A percentile compares a stretch with the other conserved stretches of the same genome.
These are phyloP conservation scores for Leccinum uliginosum DNA, from an alignment of 768 basidiomycete species.

Conservation along the genomic window DNA sequence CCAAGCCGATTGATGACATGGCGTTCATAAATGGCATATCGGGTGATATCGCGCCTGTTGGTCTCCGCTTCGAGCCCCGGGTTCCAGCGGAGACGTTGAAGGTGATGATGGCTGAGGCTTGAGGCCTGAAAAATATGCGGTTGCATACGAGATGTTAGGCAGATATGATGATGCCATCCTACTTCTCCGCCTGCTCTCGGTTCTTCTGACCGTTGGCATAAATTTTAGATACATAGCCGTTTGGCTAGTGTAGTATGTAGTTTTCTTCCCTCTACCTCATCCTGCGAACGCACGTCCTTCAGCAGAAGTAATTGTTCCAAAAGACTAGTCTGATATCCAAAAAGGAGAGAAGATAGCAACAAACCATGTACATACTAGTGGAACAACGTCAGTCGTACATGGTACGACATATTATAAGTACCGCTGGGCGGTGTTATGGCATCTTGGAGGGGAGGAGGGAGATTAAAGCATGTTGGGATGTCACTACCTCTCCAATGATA, in stretches of 20 bases:
- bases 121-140: neutral
- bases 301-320: neutral
- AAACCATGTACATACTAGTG: neutral
- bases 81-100: slow-evolving; percentile 10
- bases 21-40: slow-evolving; percentile 38
- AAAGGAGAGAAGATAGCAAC: neutral
- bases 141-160: neutral
- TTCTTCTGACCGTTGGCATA: neutral
- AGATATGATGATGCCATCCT: neutral
- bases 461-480: neutral
- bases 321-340: neutral
- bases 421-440: neutral
- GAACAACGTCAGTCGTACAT: neutral
- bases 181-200: neutral
- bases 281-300: neutral
- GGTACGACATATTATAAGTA: neutral
- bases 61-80: slow-evolving; percentile 48
- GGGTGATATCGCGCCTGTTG: slow-evolving; percentile 40
- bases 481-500: neutral
- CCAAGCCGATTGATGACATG: slow-evolving; percentile 49
- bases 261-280: neutral
- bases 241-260: neutral
- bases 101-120: neutral
- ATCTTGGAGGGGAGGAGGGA: neutral
- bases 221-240: neutral